Percentiles rank a stretch among this genome's conserved stretches.
Conservation (phyloP, 1,284 basidiomycete genomes). For the Phlebopus sp. region DNA sequence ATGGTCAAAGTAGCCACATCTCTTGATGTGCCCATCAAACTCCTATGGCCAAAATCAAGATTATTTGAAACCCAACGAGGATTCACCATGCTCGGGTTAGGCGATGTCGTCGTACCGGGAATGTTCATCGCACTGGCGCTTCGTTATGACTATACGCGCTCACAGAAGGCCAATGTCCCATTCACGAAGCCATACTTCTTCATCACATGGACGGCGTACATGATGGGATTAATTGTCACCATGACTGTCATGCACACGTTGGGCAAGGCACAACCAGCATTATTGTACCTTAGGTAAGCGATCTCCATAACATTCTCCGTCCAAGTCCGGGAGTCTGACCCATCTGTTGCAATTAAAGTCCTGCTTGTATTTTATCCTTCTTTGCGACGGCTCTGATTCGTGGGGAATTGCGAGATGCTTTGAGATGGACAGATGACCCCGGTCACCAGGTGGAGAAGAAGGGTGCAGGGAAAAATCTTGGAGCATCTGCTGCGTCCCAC, state of each 20-base stretch:
- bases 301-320: not conserved
- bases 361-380: slow-evolving; percentile 67
- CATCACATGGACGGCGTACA: slow-evolving; percentile 71
- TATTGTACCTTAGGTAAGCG: slow-evolving; percentile 87
- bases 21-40: slow-evolving; percentile 93
- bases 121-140: slow-evolving; percentile 86
- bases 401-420: slow-evolving; percentile 61
- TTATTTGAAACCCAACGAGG: slow-evolving; percentile 56
- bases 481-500: slow-evolving; percentile 15
- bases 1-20: slow-evolving; percentile 93
- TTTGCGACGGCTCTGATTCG: slow-evolving; percentile 47
- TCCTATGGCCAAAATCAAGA: slow-evolving; percentile 80
- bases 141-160: slow-evolving; percentile 76
- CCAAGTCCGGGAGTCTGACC: not conserved
- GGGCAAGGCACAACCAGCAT: slow-evolving; percentile 83
- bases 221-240: slow-evolving; percentile 75
- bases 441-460: slow-evolving; percentile 20
- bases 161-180: slow-evolving; percentile 24
- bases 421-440: slow-evolving; percentile 59
- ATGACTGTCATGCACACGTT: slow-evolving; percentile 88
- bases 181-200: slow-evolving; percentile 82
- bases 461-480: slow-evolving; percentile 7
- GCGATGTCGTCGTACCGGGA: slow-evolving; percentile 91
- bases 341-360: slow-evolving; percentile 39
- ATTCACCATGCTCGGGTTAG: slow-evolving; percentile 90